phyloP scores from a whole-genome alignment of 1,139 yeast species.

The Yamadazyma trypodendri region DNA sequence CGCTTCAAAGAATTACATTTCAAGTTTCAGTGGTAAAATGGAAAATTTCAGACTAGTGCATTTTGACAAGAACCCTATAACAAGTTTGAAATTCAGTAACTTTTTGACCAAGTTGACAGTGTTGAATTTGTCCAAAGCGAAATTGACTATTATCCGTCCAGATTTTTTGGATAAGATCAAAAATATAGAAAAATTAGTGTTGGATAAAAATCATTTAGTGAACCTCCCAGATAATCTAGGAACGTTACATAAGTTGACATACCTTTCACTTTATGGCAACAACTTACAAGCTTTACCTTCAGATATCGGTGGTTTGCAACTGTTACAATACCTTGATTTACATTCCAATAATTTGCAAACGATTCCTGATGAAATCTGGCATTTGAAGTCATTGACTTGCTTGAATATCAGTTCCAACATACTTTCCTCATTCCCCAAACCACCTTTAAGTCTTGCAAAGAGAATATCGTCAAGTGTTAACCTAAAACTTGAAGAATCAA shows the following conservation, averaged over 20 bases:
- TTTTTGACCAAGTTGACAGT: slow-evolving; percentile 64
- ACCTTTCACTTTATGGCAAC: slow-evolving; percentile 72
- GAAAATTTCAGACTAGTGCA: slow-evolving; percentile 53
- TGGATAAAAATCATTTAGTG: slow-evolving; percentile 83
- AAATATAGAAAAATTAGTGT: slow-evolving; percentile 67
- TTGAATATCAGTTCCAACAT: slow-evolving; percentile 83
- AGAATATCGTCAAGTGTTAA: slow-evolving; percentile 35
- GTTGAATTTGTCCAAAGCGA: slow-evolving; percentile 78
- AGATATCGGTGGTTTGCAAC: slow-evolving; percentile 58
- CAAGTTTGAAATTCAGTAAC: slow-evolving; percentile 63
- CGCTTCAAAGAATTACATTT: slow-evolving; percentile 75
- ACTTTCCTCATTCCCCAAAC: slow-evolving; percentile 64
- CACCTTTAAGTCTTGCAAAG: slow-evolving; percentile 40
- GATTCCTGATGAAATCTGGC: slow-evolving; percentile 71
- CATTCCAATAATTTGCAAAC: slow-evolving; percentile 81
- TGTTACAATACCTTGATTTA: slow-evolving; percentile 70
- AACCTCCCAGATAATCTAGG: slow-evolving; percentile 73
- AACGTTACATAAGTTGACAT: slow-evolving; percentile 54
- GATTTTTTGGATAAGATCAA: slow-evolving; percentile 63
- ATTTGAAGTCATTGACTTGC: slow-evolving; percentile 52
- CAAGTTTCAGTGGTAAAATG: slow-evolving; percentile 65
- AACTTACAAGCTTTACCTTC: slow-evolving; percentile 73
- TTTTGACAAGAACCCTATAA: slow-evolving; percentile 71
- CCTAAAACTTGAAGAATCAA: slow-evolving; percentile 12
- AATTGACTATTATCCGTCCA: slow-evolving; percentile 69